Evolutionary conservation across 1,139 yeast genomes (phyloP).

Genomic region (Wickerhamomyces sp.): DNA sequence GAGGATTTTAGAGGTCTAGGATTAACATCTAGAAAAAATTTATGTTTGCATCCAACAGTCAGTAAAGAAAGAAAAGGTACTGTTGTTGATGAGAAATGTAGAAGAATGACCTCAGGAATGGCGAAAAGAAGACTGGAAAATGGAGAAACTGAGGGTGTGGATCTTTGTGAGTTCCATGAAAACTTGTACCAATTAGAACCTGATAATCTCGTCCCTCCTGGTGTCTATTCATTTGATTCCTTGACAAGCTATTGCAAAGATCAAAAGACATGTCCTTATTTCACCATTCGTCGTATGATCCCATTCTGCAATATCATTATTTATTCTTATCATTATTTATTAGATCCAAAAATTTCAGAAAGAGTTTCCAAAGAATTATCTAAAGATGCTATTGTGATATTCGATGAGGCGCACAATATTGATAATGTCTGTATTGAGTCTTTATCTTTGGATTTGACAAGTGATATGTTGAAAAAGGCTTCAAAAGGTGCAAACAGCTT

Average conservation of each 20-base stretch:
- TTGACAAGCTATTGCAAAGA: slow-evolving; percentile 71
- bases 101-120: slow-evolving; percentile 91
- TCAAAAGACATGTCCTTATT: slow-evolving; percentile 88
- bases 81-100: slow-evolving; percentile 92
- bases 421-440: slow-evolving; percentile 98
- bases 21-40: slow-evolving; percentile 85
- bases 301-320: slow-evolving; percentile 91
- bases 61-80: slow-evolving; percentile 88
- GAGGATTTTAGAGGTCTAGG: slow-evolving; percentile 95
- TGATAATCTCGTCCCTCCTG: slow-evolving; percentile 82
- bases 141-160: slow-evolving; percentile 54
- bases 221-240: slow-evolving; percentile 91
- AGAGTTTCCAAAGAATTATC: slow-evolving; percentile 89
- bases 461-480: slow-evolving; percentile 75
- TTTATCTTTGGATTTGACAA: slow-evolving; percentile 79
- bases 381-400: slow-evolving; percentile 88
- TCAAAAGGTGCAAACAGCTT: slow-evolving; percentile 78
- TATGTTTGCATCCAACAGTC: slow-evolving; percentile 86
- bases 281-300: slow-evolving; percentile 97
- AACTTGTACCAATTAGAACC: slow-evolving; percentile 82
- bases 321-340: slow-evolving; percentile 90
- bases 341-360: slow-evolving; percentile 96
- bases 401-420: slow-evolving; percentile 97
- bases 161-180: slow-evolving; percentile 83
- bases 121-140: slow-evolving; percentile 62